Percentiles rank a stretch among this genome's conserved stretches.
Conservation (phyloP, 169 alveolate species). For the Plasmodium sp. region DNA sequence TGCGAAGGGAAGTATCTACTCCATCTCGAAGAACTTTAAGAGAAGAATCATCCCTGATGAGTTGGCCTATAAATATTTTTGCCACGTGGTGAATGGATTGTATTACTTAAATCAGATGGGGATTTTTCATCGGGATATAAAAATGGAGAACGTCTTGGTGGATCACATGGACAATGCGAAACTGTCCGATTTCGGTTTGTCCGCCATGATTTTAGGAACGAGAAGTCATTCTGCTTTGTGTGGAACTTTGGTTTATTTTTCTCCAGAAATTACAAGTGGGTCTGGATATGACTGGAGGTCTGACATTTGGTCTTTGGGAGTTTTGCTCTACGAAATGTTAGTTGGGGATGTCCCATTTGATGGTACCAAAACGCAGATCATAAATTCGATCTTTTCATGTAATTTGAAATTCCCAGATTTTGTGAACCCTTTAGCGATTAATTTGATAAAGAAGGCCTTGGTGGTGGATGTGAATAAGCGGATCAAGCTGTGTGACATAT, state of each 20-base stretch:
- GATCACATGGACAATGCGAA: slow-evolving; percentile 75
- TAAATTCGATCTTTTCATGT: slow-evolving; percentile 68
- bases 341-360: slow-evolving; percentile 93
- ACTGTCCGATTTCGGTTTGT: slow-evolving; percentile 78
- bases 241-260: slow-evolving; percentile 93
- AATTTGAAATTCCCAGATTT: slow-evolving; percentile 61
- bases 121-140: slow-evolving; percentile 82
- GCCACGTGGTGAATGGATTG: slow-evolving; percentile 70
- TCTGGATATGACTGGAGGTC: slow-evolving; percentile 89
- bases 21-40: slow-evolving; percentile 63
- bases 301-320: slow-evolving; percentile 94
- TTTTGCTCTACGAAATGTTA: slow-evolving; percentile 91
- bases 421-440: slow-evolving; percentile 63
- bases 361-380: slow-evolving; percentile 74
- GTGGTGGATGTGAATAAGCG: slow-evolving; percentile 73
- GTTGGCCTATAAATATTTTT: slow-evolving; percentile 69
- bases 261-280: slow-evolving; percentile 93
- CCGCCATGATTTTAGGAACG: slow-evolving; percentile 56
- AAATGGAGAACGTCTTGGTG: slow-evolving; percentile 80
- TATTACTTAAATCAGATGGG: slow-evolving; percentile 76
- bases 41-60: slow-evolving; percentile 71
- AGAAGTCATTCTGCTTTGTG: slow-evolving; percentile 83
- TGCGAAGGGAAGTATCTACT: slow-evolving; percentile 65
- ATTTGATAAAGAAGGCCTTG: slow-evolving; percentile 52
- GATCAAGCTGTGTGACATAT: slow-evolving; percentile 30